phyloP scores from a whole-genome alignment of 2,329 filamentous ascomycete genomes.

The Epichloe brachyelytri region DNA sequence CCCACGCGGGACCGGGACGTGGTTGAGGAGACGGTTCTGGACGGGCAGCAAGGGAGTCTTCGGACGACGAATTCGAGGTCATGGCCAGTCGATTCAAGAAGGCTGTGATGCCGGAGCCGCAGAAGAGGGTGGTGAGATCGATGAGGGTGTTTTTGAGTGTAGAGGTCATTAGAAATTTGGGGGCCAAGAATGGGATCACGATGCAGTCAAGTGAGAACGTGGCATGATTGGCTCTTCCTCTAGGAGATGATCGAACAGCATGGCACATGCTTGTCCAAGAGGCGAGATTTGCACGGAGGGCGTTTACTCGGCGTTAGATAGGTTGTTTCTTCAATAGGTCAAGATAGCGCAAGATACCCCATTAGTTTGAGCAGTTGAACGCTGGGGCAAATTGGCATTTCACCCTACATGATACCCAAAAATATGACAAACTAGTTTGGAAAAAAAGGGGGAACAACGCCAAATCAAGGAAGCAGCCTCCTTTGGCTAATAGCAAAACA shows the following conservation, averaged over 20 bases:
- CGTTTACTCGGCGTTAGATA: background rate
- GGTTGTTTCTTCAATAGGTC: background rate
- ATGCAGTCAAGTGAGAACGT: slow-evolving; percentile 31
- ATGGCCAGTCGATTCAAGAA: slow-evolving; percentile 44
- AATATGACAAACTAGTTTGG: background rate
- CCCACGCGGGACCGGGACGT: slow-evolving; percentile 20
- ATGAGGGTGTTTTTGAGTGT: slow-evolving; percentile 49
- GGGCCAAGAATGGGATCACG: slow-evolving; percentile 31
- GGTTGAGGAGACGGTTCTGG: slow-evolving; percentile 31
- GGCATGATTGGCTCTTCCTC: slow-evolving; percentile 1
- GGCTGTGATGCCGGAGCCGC: slow-evolving; percentile 34
- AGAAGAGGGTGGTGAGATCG: slow-evolving; percentile 34
- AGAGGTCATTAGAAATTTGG: slow-evolving; percentile 41
- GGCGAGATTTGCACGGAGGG: background rate
- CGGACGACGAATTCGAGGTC: slow-evolving; percentile 40
- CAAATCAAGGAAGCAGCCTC: background rate
- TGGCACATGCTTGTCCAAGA: background rate
- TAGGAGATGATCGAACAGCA: background rate
- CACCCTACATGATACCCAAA: background rate
- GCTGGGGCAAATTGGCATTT: slow-evolving; percentile 1
- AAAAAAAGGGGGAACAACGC: background rate
- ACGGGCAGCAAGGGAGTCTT: slow-evolving; percentile 12
- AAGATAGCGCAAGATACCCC: background rate
- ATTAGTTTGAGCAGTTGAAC: background rate
- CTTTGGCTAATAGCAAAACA: background rate